Conservation (phyloP, 2,329 filamentous ascomycete genomes). For the Talaromyces sp. region DNA sequence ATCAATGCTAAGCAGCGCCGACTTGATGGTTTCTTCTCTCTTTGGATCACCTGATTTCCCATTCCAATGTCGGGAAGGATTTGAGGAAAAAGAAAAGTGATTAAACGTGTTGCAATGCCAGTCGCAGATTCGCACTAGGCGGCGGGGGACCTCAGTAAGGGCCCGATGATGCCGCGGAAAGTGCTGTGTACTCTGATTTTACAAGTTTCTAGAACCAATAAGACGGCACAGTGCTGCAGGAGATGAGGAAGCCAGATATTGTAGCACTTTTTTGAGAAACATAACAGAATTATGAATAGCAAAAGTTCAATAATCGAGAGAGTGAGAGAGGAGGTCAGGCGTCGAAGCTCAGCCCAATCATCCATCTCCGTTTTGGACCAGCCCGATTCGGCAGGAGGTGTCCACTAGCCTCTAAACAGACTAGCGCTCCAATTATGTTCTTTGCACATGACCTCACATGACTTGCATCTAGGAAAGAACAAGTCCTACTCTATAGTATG, state of each 20-base stretch:
- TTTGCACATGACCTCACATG: not conserved
- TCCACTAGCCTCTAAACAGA: not conserved
- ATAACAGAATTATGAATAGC: not conserved
- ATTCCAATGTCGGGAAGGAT: not conserved
- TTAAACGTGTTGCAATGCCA: not conserved
- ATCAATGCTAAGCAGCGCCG: not conserved
- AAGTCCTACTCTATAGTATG: too few relatives aligned
- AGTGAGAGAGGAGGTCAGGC: not conserved
- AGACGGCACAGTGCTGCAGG: not conserved
- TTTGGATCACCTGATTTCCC: not conserved
- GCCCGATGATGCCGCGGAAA: not conserved
- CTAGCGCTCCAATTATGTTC: not conserved
- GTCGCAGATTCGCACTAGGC: not conserved
- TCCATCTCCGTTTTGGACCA: not conserved
- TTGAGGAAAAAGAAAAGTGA: not conserved
- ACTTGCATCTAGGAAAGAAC: too few relatives aligned
- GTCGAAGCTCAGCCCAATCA: slow-evolving; percentile 11
- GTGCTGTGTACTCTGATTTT: not conserved
- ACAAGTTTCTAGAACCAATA: not conserved
- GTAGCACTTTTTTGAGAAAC: not conserved
- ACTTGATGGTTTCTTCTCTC: not conserved
- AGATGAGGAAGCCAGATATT: not conserved
- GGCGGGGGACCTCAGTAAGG: not conserved
- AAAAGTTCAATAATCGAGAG: not conserved
- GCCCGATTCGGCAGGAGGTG: not conserved